Evolutionary conservation across 345 rosid genomes (phyloP).

Genomic region (Syzygium oleosum): DNA sequence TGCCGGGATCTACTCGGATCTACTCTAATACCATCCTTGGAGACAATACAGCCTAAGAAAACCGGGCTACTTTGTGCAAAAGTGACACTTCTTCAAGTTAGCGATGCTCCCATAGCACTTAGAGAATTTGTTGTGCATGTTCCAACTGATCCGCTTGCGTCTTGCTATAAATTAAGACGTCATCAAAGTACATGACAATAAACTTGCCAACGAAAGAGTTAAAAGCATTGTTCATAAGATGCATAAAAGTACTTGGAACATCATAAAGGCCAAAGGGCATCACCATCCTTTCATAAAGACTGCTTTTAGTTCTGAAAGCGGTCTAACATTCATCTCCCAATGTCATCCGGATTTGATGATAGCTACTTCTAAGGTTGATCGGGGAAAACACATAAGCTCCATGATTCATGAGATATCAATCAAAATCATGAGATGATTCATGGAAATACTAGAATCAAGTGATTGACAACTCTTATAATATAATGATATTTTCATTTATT

Average conservation of each 20-base stretch:
- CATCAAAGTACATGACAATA: neutral
- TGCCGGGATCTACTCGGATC: neutral
- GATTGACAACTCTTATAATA: no score
- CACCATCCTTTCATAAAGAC: neutral
- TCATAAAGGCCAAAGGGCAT: neutral
- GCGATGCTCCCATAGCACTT: neutral
- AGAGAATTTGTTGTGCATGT: neutral
- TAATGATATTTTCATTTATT: no score
- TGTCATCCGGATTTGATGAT: no score
- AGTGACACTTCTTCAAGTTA: neutral
- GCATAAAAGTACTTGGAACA: neutral
- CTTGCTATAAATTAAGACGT: neutral
- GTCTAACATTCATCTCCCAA: no score
- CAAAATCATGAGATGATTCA: no score
- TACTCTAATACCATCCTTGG: neutral
- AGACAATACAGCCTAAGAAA: neutral
- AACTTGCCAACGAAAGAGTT: neutral
- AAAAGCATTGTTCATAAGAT: neutral
- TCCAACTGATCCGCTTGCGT: neutral
- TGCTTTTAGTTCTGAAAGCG: no score
- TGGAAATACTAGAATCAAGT: no score
- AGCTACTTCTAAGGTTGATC: no score
- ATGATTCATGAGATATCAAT: no score
- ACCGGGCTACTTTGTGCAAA: neutral
- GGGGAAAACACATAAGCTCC: no score